Evolutionary conservation across 164 flowering plant species (phyloP).

Genomic region (Chimonanthus salicifolius): DNA sequence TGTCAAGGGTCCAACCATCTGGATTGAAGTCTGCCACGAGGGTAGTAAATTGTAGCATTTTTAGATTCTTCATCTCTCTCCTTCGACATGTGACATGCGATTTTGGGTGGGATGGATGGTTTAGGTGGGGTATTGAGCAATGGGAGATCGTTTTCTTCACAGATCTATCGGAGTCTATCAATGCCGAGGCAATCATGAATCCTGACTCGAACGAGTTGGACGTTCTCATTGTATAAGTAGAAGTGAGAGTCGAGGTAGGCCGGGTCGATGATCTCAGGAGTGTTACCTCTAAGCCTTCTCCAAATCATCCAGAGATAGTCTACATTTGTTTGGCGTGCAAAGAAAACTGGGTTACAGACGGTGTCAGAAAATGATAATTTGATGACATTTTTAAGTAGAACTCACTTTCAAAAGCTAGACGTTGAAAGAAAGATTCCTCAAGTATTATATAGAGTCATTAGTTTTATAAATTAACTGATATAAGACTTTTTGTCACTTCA

Average conservation of each 20-base stretch:
- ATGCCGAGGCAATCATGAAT: slow-evolving; percentile 18
- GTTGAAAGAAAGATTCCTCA: too few relatives aligned
- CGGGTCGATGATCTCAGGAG: slow-evolving; percentile 12
- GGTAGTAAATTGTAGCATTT: too few relatives aligned
- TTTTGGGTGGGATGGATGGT: slow-evolving; percentile 21
- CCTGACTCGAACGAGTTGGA: slow-evolving; percentile 17
- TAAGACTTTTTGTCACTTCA: too few relatives aligned
- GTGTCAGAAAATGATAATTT: slow-evolving; percentile 12
- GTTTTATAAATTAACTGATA: too few relatives aligned
- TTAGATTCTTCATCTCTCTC: slow-evolving; percentile 3
- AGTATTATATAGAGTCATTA: too few relatives aligned
- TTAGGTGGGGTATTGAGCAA: slow-evolving; percentile 26
- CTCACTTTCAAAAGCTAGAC: too few relatives aligned
- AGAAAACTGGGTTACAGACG: slow-evolving; percentile 22
- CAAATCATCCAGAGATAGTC: slow-evolving; percentile 26
- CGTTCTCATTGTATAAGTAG: slow-evolving; percentile 22
- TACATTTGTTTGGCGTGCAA: slow-evolving; percentile 23
- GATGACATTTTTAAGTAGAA: too few relatives aligned
- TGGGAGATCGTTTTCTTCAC: slow-evolving; percentile 12
- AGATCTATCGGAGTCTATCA: slow-evolving; percentile 17
- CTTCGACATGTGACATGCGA: slow-evolving; percentile 19
- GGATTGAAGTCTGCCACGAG: slow-evolving; percentile 12
- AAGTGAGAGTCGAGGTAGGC: slow-evolving; percentile 23
- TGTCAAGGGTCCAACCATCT: slow-evolving; percentile 13
- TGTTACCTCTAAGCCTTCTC: slow-evolving; percentile 8